Base-by-base conservation (phyloP, 805 yeast species). In the Kodamaea leandrae region DNA sequence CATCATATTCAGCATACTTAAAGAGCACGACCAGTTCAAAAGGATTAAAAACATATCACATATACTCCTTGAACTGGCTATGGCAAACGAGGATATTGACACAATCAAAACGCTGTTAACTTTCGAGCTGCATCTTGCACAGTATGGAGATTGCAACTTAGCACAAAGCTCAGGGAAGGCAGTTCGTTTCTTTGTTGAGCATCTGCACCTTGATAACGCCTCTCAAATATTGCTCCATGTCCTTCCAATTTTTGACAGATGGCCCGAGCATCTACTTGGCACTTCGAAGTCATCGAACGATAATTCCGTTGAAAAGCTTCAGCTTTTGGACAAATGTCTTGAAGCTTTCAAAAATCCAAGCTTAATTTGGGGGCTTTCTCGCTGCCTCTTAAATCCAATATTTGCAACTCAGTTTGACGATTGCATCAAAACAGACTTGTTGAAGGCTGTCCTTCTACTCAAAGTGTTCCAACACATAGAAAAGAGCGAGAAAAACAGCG, bases 31-130 rank as follows among this genome's bases (percentile, higher is more conserved):
- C 23, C 71, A 63, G 26, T 39, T 33, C 14, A 74, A 71, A 45
- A 53, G 82, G 42, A 52, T 73, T 5, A 59, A 67, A 36, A 76
- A 76, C 49, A 46, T 77, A 3, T 68, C 80, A 3, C 75, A 72
- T 46, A 36, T 77, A 9, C 54, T 67, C 5, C 76, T 64, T 49
- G 70, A 73, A 43, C 50, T 62, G 36, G 76, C 73, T 0, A 14
- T 34, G 21, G 19, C 16, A 13, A 10, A 16, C 10, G 18, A 15
- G 2, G 19, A 33, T 3, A 4, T 29, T 6, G 4, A 20, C 9
- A 9, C 26, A 10, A 16, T 39, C 6, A 15, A 15, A 7, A 10
- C n/a, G 4, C 33, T 34, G 20, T 18, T 38, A 4, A 32, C 24
- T 3, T 38, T 30, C 20, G 41, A 38, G 14, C 13, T 38, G 15